Base-by-base conservation (phyloP, 176 grass and related monocot species). In the Paspalum vaginatum region DNA sequence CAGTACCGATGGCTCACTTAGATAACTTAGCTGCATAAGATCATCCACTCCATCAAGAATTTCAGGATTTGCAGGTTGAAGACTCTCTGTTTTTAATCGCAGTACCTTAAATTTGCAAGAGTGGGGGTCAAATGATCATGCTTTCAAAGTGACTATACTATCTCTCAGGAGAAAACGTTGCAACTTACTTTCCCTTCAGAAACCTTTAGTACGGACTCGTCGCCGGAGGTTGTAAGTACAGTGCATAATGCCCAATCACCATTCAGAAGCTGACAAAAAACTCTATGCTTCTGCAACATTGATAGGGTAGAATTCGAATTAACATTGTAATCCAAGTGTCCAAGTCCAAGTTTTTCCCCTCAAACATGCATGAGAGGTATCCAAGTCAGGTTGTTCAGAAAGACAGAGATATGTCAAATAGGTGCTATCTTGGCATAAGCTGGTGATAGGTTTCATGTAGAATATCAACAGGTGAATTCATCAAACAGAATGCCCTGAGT, bases 21-120 rank as follows among this genome's bases (percentile, higher is more conserved):
- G 85, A 91, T 99, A 99, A 87, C 97, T 99, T 37, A 99, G 88
- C 52, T 99, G 97, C 97, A 99, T 99, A 55, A 99, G 92, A 85
- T 99, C 90, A 53, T 95, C 93, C 63, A 95, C 93, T 76, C 97
- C 97, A 61, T 99, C 87, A 18, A 99, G 97, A 90, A 99, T 99
- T 93, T 99, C 96, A 60, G 96, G 96, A 79, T 99, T 99, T 70
- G 96, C 88, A 76, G 86, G 81, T 84, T 95, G 78, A 73, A 99
- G 91, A 81, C 79, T 88, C 41, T 99, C 96, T 8, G 86, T 91
- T 84, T 91, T 91, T 64, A 91, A 45, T 79, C 83, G 89, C 64
- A 95, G 76, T 57, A 95, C 90, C 96, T 99, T 81, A 84, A 91
- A 72, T 79, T 61, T 25, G 5, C 13, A 87, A 51, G 56, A 8